phyloP scores from a whole-genome alignment of 2,329 filamentous ascomycete species.

The Fusarium citri region DNA sequence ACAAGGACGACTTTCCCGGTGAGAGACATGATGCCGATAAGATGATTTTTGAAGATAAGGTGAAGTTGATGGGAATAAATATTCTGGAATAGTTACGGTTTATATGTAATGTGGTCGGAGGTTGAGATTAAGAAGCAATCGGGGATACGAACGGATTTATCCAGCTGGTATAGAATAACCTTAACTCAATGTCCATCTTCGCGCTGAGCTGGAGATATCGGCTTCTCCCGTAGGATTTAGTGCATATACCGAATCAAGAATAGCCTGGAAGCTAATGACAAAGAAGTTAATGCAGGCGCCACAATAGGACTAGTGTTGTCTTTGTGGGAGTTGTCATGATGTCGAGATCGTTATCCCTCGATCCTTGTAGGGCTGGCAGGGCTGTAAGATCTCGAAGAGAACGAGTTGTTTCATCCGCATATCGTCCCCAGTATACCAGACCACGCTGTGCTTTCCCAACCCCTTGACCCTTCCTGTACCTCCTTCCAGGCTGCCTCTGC shows the following conservation, averaged over 20 bases:
- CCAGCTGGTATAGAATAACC: neutral
- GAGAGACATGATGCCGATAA: neutral
- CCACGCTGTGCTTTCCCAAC: slow-evolving; percentile 1
- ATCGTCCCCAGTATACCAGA: slow-evolving; percentile 3
- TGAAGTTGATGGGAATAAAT: fast-evolving
- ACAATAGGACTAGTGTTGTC: neutral
- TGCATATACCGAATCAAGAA: neutral
- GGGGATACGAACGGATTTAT: neutral
- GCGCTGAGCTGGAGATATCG: neutral
- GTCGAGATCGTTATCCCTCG: neutral
- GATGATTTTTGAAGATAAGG: fast-evolving
- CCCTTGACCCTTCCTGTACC: neutral
- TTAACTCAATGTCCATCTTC: neutral
- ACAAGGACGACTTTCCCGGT: neutral
- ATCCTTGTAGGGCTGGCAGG: neutral
- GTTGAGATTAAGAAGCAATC: fast-evolving
- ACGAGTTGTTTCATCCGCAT: neutral
- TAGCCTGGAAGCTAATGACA: neutral
- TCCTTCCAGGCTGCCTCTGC: neutral
- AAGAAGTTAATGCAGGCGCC: neutral
- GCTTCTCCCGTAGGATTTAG: neutral
- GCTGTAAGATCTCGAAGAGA: neutral
- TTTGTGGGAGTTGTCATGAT: neutral
- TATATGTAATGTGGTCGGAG: neutral
- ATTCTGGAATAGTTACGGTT: neutral